Evolutionary conservation across 495 filamentous ascomycete genomes (phyloP).

Genomic region (Jackrogersella minutella): DNA sequence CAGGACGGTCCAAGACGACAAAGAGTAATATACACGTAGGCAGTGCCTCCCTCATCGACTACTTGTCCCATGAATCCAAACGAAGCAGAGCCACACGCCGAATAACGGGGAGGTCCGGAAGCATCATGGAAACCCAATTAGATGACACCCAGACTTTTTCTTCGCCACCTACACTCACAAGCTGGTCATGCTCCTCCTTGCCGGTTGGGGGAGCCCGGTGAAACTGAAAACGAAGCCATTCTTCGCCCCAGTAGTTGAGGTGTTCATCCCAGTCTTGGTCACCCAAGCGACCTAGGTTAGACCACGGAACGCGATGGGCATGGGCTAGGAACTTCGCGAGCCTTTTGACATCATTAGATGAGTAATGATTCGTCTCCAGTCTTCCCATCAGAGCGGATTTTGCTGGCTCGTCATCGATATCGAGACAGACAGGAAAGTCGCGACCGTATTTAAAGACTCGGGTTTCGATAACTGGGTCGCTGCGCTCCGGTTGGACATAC

Average conservation of each 20-base stretch:
- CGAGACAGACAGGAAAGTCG: neutral
- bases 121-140: neutral
- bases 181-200: neutral
- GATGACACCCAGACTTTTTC: neutral
- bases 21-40: neutral
- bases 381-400: neutral
- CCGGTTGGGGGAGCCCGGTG: neutral
- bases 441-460: neutral
- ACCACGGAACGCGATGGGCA: neutral
- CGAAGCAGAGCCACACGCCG: neutral
- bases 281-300: neutral
- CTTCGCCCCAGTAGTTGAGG: neutral
- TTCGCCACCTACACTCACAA: neutral
- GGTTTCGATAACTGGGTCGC: neutral
- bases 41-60: neutral
- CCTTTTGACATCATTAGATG: neutral
- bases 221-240: neutral
- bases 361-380: neutral
- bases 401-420: neutral
- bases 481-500: neutral
- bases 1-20: neutral
- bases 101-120: neutral
- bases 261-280: neutral
- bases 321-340: neutral
- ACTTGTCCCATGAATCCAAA: neutral